phyloP scores from a whole-genome alignment of 768 basidiomycete species.

The Macrolepiota albuminosa region DNA sequence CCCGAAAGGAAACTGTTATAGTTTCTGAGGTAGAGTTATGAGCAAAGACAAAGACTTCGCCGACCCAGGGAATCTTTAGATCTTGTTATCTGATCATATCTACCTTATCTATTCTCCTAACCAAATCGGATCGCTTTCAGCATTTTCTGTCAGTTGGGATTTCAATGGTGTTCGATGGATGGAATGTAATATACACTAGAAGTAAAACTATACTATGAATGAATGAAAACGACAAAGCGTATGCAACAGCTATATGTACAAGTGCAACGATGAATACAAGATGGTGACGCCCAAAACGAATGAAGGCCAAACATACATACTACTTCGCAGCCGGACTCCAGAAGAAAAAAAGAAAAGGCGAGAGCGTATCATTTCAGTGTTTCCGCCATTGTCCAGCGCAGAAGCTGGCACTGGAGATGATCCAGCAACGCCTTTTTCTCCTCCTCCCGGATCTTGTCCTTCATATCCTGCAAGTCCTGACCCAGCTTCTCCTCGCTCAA shows the following conservation, averaged over 20 bases:
- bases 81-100: conserved; percentile 1
- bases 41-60: not conserved
- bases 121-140: no score
- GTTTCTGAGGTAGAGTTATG: not conserved
- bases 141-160: not conserved
- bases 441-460: not conserved
- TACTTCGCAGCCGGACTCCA: not conserved
- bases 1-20: not conserved
- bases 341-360: not conserved
- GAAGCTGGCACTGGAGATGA: not conserved
- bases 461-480: not conserved
- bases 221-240: not conserved
- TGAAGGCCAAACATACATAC: not conserved
- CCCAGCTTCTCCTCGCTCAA: not conserved
- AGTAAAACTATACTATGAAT: not conserved
- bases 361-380: not conserved
- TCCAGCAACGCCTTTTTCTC: not conserved
- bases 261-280: not conserved
- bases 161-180: not conserved
- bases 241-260: not conserved
- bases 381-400: not conserved
- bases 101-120: not conserved
- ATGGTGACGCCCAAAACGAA: not conserved
- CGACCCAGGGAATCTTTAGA: not conserved
- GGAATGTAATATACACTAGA: not conserved